Percentiles rank a stretch among this genome's conserved stretches.
These are phyloP conservation scores for Aspergillus sp. DNA, from an alignment of 2,329 filamentous ascomycete species.

Conservation along the genomic window DNA sequence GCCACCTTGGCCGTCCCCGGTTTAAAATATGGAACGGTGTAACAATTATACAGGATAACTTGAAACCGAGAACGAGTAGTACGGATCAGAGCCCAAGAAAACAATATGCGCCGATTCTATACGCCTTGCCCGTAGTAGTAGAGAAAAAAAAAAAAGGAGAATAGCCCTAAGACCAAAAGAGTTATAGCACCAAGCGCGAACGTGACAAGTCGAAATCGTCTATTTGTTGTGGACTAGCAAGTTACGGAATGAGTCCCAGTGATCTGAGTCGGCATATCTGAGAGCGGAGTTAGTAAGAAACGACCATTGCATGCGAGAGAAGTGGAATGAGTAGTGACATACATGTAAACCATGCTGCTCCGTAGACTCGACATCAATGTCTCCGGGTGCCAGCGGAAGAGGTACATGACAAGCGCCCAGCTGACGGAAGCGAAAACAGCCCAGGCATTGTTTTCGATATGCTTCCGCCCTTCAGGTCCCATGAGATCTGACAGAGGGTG, in stretches of 20 bases:
- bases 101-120: slow-evolving; percentile 19
- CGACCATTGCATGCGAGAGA: not conserved
- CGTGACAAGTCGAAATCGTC: slow-evolving; percentile 4
- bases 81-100: slow-evolving; percentile 7
- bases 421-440: slow-evolving; percentile 86
- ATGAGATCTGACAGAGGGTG: slow-evolving; percentile 42
- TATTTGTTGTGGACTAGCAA: slow-evolving; percentile 81
- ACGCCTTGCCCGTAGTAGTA: slow-evolving; percentile 11
- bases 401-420: slow-evolving; percentile 93
- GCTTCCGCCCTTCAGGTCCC: slow-evolving; percentile 45
- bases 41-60: slow-evolving; percentile 15
- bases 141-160: not conserved
- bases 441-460: slow-evolving; percentile 75
- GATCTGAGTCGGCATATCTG: slow-evolving; percentile 75
- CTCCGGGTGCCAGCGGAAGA: slow-evolving; percentile 90
- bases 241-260: slow-evolving; percentile 83
- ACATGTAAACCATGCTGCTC: slow-evolving; percentile 98
- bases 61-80: not conserved
- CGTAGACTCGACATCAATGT: slow-evolving; percentile 87
- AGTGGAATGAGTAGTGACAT: slow-evolving; percentile 45
- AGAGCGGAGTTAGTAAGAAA: slow-evolving; percentile 28
- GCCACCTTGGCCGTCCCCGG: not conserved
- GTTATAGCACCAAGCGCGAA: not conserved
- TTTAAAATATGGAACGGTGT: not conserved
- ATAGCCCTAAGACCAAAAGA: not conserved